These are phyloP conservation scores for Suhomyces xylopsoci DNA, from an alignment of 805 yeast genomes.

Conservation along the genomic window DNA sequence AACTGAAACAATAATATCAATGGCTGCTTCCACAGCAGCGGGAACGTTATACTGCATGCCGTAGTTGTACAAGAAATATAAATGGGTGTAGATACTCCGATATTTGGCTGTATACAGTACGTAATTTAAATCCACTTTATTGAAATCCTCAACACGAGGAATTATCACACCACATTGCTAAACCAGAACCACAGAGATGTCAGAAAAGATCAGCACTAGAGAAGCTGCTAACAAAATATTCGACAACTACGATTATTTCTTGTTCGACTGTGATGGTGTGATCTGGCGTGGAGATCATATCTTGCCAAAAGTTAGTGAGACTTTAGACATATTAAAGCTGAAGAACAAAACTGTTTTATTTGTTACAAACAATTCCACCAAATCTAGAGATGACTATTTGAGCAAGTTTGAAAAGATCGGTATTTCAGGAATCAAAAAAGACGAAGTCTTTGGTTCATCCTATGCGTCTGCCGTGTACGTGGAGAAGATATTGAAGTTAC, in stretches of 20 bases:
- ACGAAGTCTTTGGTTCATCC: conserved; percentile 87
- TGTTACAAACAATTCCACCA: conserved; percentile 95
- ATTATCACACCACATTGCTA: not conserved
- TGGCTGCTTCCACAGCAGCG: too few species aligned
- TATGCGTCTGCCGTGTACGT: conserved; percentile 89
- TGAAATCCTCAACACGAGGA: not conserved
- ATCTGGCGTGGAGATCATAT: conserved; percentile 86
- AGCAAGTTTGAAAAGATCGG: conserved; percentile 63
- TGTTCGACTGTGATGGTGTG: conserved; percentile 98
- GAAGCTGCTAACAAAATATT: conserved; percentile 54
- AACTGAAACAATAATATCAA: too few species aligned
- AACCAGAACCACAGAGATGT: conserved; percentile 24
- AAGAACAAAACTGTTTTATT: conserved; percentile 69
- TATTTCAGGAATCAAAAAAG: conserved; percentile 48
- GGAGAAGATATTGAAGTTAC: conserved; percentile 68
- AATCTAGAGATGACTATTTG: conserved; percentile 75
- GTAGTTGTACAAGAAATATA: not conserved
- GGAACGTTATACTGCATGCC: too few species aligned
- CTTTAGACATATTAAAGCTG: conserved; percentile 56
- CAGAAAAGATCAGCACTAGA: conserved; percentile 47
- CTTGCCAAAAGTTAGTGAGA: conserved; percentile 76
- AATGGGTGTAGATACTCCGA: not conserved
- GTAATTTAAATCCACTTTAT: not conserved
- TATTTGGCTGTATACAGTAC: not conserved
- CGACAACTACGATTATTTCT: conserved; percentile 71